Conservation (phyloP, 306 rosid genomes). For the Cyamopsis tetragonoloba region DNA sequence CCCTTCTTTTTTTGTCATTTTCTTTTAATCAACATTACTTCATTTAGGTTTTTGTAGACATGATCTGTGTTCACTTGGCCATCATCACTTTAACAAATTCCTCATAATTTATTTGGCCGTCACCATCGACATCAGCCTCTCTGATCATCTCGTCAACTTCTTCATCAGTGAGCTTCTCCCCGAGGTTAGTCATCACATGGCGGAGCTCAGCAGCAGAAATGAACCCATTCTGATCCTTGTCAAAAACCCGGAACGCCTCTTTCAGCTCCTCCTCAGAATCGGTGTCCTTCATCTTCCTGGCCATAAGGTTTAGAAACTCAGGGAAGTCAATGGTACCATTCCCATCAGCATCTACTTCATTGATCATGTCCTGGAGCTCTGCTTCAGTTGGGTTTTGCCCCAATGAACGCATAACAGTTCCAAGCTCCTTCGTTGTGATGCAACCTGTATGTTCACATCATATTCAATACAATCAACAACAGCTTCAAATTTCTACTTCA, state of each 20-base stretch:
- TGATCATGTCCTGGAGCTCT: constrained; percentile 64
- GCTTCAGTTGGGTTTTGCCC: constrained; percentile 64
- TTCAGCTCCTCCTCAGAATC: constrained; percentile 89
- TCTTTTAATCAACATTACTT: constrained; percentile 1
- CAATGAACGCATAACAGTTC: constrained; percentile 73
- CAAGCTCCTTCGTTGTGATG: constrained; percentile 87
- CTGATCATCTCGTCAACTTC: constrained; percentile 86
- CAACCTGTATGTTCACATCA: constrained; percentile 49
- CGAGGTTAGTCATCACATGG: constrained; percentile 88
- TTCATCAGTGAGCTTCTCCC: constrained; percentile 83
- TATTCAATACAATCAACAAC: neutral
- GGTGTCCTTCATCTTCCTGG: constrained; percentile 60
- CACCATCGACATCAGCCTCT: constrained; percentile 86
- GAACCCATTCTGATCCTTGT: constrained; percentile 85
- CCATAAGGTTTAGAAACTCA: constrained; percentile 63
- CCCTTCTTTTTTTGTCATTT: neutral
- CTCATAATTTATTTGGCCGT: constrained; percentile 83
- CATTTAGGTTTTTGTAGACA: constrained; percentile 12
- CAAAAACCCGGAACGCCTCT: constrained; percentile 83
- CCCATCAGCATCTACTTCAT: constrained; percentile 59
- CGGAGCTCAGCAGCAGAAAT: constrained; percentile 89
- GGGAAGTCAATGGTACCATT: constrained; percentile 61
- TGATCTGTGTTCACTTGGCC: constrained; percentile 54
- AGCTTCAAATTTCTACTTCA: neutral
- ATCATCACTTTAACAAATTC: constrained; percentile 87